Evolutionary conservation across 208 protist species (phyloP), one percentile per base, ranked within the genome.

Genomic region (Herpetomonas samuelpessoai): DNA sequence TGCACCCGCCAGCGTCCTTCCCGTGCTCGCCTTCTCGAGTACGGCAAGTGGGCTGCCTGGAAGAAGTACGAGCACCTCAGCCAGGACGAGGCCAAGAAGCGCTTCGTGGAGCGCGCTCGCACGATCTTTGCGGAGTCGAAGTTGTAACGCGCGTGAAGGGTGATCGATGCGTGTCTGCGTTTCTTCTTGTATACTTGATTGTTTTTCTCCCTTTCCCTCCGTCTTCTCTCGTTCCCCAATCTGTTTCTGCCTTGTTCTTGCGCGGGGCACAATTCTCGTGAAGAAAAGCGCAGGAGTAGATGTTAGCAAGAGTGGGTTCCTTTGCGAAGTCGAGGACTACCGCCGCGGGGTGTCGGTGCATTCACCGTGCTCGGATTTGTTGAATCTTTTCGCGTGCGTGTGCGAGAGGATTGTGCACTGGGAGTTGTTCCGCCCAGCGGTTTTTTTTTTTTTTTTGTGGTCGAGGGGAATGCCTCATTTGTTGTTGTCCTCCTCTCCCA

Each of bases 11-110:
- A 64, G 38, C 63, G 79, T 44, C 90, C 90, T 12, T 88, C 72
- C 35, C 76, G 76, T 19, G 22, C 74, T 21, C 86, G 79, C 26
- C 16, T 89, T 38, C 56, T 89, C 1, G 80, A 77, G 29, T 89
- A 86, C 57, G 61, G 81, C 19, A 96, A 96, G 68, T 92, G 75
- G 76, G 63, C 58, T 31, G 86, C 90, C 14, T 93, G 86, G 80
- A 92, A 89, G 60, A 81, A 88, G 59, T 91, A 81, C 49, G 76
- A 88, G 35, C 24, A 79, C 21, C 44, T 96, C 45, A 76, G 65
- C 45, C 72, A 86, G 62, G 71, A 91, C 38, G 74, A 91, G 54
- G 90, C 90, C 18, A 86, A 81, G 25, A 85, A 78, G 50, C 59
- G 75, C 59, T 96, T 93, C 63, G 66, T 87, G 0, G 75, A 74